Evolutionary conservation across 805 yeast genomes (phyloP), one percentile per base, ranked within the genome.

Genomic region (Yarrowia keelungensis): DNA sequence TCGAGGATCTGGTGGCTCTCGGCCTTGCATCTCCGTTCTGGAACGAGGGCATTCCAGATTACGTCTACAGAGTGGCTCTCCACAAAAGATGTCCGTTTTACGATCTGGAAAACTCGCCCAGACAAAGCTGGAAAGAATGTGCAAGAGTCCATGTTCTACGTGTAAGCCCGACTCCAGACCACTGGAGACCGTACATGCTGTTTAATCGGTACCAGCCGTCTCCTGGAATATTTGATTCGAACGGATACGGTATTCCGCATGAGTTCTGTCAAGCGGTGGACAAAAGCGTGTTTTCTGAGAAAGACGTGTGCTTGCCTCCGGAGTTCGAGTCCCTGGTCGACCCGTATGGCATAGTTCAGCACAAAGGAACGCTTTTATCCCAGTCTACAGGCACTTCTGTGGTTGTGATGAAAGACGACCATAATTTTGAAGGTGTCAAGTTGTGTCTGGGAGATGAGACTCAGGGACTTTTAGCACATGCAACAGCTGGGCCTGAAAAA

Each of bases 341-440:
- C 11, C 39, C 49, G 0, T 56, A 56, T 8, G 64, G 64, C 1
- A 41, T 56, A 0, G 49, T 56, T 0, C 64, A 56, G 5, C 64
- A 56, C n/a, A 2, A 39, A 35, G 49, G 49, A 8, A 49, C 53
- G n/a, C n/a, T 26, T 3, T 38, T 56, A 0, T 56, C 64, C 2
- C 47, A 43, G 41, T 56, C 49, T 2, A 11, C 64, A 8, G 49
- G 49, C 22, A 42, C 22, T 10, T 56, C 64, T 5, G 39, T 56
- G 3, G 64, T 56, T 22, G 64, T 56, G 41, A 41, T 56, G 64
- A 56, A 56, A n/a, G 64, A 56, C 15, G 64, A 42, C 41, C 49
- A 56, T 15, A 32, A 39, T 8, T 53, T 56, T 12, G 64, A 56
- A n/a, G 64, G 64, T 11, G 64, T 56, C 26, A 43, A 42, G 14